A percentile compares a stretch with the other conserved stretches of the same genome.
phyloP scores from a whole-genome alignment of 495 filamentous ascomycete species.

The Sabuloglossum arenarium region DNA sequence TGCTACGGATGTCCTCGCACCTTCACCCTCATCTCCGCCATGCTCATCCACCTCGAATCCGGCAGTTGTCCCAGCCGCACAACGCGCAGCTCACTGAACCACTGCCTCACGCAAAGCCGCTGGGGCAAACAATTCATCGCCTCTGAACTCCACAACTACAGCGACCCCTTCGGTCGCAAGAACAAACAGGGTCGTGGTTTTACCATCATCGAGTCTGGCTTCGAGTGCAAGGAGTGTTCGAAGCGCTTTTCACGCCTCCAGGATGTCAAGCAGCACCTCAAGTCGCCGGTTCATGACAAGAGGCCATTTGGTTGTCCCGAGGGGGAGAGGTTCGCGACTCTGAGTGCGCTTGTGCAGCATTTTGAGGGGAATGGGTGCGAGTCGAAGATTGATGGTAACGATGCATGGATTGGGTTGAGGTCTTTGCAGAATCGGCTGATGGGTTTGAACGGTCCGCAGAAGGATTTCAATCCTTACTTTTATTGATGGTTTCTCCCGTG shows the following conservation, averaged over 20 bases:
- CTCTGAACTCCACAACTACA: not conserved
- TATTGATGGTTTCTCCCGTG: no score
- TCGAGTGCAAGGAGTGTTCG: not conserved
- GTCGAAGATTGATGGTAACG: not conserved
- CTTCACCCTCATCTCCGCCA: not conserved
- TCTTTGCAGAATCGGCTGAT: not conserved
- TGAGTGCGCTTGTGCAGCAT: not conserved
- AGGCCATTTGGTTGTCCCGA: not conserved
- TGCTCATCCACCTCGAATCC: conserved; percentile 1
- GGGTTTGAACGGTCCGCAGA: no score
- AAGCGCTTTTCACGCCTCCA: not conserved
- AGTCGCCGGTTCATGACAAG: not conserved
- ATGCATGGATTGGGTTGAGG: not conserved
- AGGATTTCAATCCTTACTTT: no score
- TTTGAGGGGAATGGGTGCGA: not conserved
- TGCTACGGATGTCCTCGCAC: not conserved
- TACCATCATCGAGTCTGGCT: not conserved
- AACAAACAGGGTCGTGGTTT: not conserved
- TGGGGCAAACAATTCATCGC: not conserved
- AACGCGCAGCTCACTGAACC: not conserved
- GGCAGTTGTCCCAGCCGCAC: not conserved
- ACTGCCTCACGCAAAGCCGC: no score
- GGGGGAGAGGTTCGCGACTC: not conserved
- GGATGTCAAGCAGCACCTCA: not conserved
- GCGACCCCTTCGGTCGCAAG: not conserved